phyloP scores from a whole-genome alignment of 2,329 filamentous ascomycete species.

The Bipolaris oryzae region DNA sequence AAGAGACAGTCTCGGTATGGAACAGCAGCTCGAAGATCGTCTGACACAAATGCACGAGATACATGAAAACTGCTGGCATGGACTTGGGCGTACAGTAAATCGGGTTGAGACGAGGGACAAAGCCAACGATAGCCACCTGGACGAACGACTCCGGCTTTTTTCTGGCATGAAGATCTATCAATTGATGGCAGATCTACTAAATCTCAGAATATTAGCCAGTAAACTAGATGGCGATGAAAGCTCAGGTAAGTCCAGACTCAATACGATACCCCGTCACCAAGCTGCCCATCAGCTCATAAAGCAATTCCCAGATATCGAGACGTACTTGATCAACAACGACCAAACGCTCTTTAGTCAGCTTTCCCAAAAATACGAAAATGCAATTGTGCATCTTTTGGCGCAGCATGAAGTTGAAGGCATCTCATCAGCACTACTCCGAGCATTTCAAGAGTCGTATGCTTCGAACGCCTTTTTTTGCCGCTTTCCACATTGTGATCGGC shows the following conservation, averaged over 20 bases:
- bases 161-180: background rate
- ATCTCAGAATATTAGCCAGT: background rate
- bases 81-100: background rate
- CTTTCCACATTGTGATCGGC: conserved; percentile 11
- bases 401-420: background rate
- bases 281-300: no score
- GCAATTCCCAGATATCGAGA: no score
- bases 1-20: background rate
- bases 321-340: no score
- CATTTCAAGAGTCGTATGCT: conserved; percentile 15
- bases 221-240: background rate
- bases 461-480: conserved; percentile 18
- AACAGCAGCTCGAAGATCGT: background rate
- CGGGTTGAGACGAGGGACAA: background rate
- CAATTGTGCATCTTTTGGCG: background rate
- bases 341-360: no score
- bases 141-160: background rate
- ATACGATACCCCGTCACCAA: background rate
- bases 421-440: background rate
- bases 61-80: background rate
- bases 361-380: no score
- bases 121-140: background rate
- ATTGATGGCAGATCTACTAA: background rate
- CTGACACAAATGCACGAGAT: background rate
- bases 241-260: background rate